Evolutionary conservation across 2,329 filamentous ascomycete species (phyloP), one percentile per base, ranked within the genome.

Genomic region (Fusarium mexicanum): DNA sequence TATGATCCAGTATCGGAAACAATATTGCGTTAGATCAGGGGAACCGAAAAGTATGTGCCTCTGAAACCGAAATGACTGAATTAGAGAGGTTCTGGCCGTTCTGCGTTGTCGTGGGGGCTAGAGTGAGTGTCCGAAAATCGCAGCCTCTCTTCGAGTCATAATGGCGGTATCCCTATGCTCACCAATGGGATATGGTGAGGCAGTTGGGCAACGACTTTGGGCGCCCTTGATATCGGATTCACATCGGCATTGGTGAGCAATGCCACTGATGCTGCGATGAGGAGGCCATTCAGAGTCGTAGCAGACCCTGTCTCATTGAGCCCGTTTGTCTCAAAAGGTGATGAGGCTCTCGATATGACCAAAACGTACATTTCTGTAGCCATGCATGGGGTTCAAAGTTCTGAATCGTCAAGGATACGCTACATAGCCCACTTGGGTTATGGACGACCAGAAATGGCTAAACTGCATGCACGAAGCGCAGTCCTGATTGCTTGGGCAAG

Each of bases 151-250:
- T 71, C 67, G 76, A 76, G 76, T 78, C 76, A 78, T 77, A 77
- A 75, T 68, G 68, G 76, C 76, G 76, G 76, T 76, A 68, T 76
- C 61, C 47, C 61, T 65, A 37, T 65, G 41, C 48, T 76, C 75
- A 54, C 76, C 76, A 78, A 78, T 78, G 62, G 67, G 69, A 61
- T 57, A 66, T 67, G 65, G 58, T 71, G 51, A 74, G 47, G 64
- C 48, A 74, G 69, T 76, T 76, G 69, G 71, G 72, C 64, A 74
- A 72, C 58, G 61, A 64, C 48, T 40, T 71, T 71, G 58, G 63
- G 72, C 64, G 59, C 61, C 69, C 64, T 76, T 74, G n/a, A 64
- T 26, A 33, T 40, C 66, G 66, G 65, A 57, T 59, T 71, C 43
- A 69, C 63, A 59, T 57, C 64, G 67, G 65, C 53, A 67, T 55